Evolutionary conservation across 108 stramenopile genomes (phyloP).

Genomic region (Fistulifera solaris): DNA sequence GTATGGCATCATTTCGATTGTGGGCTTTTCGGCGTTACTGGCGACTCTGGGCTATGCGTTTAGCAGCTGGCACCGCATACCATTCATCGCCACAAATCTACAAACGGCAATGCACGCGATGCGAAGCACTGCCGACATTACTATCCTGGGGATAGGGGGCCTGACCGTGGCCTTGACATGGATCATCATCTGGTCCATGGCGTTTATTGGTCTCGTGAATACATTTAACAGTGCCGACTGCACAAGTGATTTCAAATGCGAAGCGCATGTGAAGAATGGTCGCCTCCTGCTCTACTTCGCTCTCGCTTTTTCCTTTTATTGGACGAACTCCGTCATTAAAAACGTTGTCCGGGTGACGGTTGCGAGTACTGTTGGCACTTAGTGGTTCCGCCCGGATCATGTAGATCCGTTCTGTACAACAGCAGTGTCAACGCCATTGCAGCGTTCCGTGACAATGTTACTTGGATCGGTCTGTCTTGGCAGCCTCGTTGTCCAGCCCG

Average conservation of each 20-base stretch:
- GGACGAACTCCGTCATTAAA: conserved; percentile 64
- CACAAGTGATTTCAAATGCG: conserved; percentile 8
- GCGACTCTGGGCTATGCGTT: conserved; percentile 49
- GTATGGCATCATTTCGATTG: conserved; percentile 19
- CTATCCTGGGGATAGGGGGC: conserved; percentile 30
- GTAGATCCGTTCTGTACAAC: background rate
- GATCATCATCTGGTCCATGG: conserved; percentile 49
- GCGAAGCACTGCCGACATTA: conserved; percentile 30
- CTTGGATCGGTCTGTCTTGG: conserved; percentile 82
- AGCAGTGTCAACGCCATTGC: conserved; percentile 41
- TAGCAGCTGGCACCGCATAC: conserved; percentile 60
- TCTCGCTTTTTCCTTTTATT: conserved; percentile 44
- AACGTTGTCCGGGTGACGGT: conserved; percentile 73
- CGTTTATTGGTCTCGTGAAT: conserved; percentile 54
- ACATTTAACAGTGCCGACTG: conserved; percentile 32
- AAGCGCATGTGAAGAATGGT: conserved; percentile 13
- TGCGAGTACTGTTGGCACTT: conserved; percentile 67
- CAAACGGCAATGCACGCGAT: conserved; percentile 56
- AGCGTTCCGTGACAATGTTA: conserved; percentile 54
- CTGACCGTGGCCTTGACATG: conserved; percentile 34
- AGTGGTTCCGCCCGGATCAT: conserved; percentile 59
- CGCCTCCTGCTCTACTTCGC: conserved; percentile 16
- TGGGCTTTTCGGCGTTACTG: conserved; percentile 13
- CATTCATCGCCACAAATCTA: conserved; percentile 69
- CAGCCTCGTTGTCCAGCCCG: conserved; percentile 42